Base-by-base conservation (phyloP, 179 eudicot genomes). In the Silene coronaria region DNA sequence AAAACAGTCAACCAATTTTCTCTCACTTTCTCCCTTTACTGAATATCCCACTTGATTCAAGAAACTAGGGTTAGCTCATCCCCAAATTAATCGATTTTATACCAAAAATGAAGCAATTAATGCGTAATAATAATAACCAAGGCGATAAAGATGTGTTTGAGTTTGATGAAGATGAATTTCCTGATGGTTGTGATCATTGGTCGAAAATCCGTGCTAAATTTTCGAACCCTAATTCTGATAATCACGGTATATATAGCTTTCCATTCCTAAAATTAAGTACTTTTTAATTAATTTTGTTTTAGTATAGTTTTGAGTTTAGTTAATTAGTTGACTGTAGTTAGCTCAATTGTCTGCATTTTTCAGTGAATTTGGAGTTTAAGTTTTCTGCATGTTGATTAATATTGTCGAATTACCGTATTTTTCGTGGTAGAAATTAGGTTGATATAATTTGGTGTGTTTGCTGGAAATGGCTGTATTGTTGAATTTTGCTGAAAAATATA, bases 161-260 rank as follows among this genome's bases (percentile, higher is more conserved):
- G 4, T 89, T 87, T 85, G 74, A 73, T 0, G 80, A 79, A 12
- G 89, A 86, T 2, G 88, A 88, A 11, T 81, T 78, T 62, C 22
- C 67, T 23, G 17, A 66, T 16, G 70, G 85, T 23, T 13, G 67
- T 59, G 21, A 28, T 80, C 19, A 23, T 65, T 72, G 79, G 59
- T 28, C 28, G 51, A 58, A 57, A 46, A 19, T 72, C 30, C 32
- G 36, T 57, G 65, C 82, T 3, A 85, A 85, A 72, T 57, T 53
- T 42, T 8, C 73, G 65, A 87, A 77, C 80, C 86, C 86, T 81
- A 85, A 80, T 46, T 72, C 67, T 19, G 80, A 71, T 53, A 67
- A 58, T 51, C 74, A 30, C 74, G 74, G 82, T 14, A 28, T 73
- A 21, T 60, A 75, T 66, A 88, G 87, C 79, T 81, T 84, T 77